A percentile compares a stretch with the other conserved stretches of the same genome.
phyloP scores from a whole-genome alignment of 2,329 filamentous ascomycete genomes.

The Fusarium caatingaense region DNA sequence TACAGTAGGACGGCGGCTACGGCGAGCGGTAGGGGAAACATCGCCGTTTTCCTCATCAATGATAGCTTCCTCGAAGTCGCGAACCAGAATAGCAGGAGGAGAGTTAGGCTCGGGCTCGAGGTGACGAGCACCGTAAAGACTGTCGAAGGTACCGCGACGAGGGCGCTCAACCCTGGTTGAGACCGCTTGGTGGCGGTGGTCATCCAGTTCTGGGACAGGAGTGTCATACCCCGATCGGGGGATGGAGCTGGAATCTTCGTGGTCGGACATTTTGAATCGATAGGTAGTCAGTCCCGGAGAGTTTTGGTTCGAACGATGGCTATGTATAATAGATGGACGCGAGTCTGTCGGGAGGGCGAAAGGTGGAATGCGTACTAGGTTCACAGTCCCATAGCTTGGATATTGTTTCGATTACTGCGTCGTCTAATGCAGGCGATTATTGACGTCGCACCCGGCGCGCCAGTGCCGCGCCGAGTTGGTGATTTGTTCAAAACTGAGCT shows the following conservation, averaged over 20 bases:
- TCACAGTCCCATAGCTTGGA: constrained; percentile 47
- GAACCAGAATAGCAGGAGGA: constrained; percentile 62
- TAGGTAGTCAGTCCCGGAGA: constrained; percentile 3
- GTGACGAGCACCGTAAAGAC: constrained; percentile 68
- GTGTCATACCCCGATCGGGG: constrained; percentile 75
- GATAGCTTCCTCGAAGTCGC: constrained; percentile 90
- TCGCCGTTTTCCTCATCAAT: constrained; percentile 76
- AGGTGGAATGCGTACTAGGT: constrained; percentile 46
- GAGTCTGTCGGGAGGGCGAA: constrained; percentile 27
- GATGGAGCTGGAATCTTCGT: constrained; percentile 68
- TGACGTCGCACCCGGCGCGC: constrained; percentile 51
- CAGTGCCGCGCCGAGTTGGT: constrained; percentile 53
- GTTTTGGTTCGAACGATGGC: constrained; percentile 11
- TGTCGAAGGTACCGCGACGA: constrained; percentile 80
- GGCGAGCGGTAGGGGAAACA: constrained; percentile 56
- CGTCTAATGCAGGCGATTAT: constrained; percentile 33
- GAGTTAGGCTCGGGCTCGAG: constrained; percentile 53
- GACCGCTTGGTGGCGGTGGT: constrained; percentile 78
- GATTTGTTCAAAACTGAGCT: constrained; percentile 47
- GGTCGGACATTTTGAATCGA: constrained; percentile 70
- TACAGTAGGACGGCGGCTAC: constrained; percentile 67
- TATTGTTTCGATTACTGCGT: constrained; percentile 27
- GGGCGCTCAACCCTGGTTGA: constrained; percentile 69
- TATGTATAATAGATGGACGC: constrained; percentile 18
- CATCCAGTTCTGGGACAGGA: constrained; percentile 84